Base-by-base conservation (phyloP, 495 filamentous ascomycete genomes). In the Aspergillus sparsus region DNA sequence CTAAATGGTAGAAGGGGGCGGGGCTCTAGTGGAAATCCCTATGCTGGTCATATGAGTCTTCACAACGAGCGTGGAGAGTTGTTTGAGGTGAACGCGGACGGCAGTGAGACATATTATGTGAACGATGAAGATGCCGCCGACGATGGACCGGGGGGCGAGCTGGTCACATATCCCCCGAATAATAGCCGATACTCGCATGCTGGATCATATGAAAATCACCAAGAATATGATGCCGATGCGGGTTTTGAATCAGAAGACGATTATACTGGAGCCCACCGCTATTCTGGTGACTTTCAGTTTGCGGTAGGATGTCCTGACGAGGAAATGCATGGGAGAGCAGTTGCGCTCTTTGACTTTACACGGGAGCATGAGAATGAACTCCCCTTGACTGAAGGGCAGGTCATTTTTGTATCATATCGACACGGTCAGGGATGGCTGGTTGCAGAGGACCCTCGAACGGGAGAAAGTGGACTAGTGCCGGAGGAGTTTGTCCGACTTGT, bases 341-440 rank as follows among this genome's bases (percentile, higher is more conserved):
- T 98, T 21, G 95, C 94, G 6, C 80, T 98, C 11, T 98, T 95
- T 68, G 91, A 97, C 71, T 98, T 98, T 71, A 85, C 86, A 53
- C 85, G 92, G 31, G 94, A 98, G 71, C 97, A 98, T 68, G 92
- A 96, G 68, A 98, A 97, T 64, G 94, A 98, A 74, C 83, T 98
- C 12, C 92, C 91, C 13, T 77, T 98, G 16, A 86, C 88, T 0
- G 94, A 98, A 73, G 95, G 95, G 35, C 94, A 98, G 68, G 89
- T 97, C 55, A 96, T 98, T 46, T 92, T 92, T 82, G 93, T 98
- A 42, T 93, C 90, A 9, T 98, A 97, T 69, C 82, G 94, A 34
- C 92, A 98, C 71, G 93, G 93, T 16, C 91, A 97, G 74, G 94
- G 94, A 44, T 98, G 94, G 94, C 80, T 98, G 41, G 94, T 98